Evolutionary conservation across 345 rosid genomes (phyloP), one percentile per base, ranked within the genome.

Genomic region (Tarenaya hassleriana): DNA sequence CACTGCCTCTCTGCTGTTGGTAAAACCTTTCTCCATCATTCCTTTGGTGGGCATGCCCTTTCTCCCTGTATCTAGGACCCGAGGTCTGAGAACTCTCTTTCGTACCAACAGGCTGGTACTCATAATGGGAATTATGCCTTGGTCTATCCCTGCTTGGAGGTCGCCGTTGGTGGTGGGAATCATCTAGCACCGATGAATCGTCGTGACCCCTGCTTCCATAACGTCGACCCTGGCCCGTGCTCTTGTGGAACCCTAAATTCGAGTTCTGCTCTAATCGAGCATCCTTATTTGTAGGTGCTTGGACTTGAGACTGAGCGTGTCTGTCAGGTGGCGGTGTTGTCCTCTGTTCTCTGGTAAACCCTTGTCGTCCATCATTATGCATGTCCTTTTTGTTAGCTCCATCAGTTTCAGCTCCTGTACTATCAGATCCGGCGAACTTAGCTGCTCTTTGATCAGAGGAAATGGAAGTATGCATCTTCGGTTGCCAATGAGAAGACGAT

Each of bases 91-190:
- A 71, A 50, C 63, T 71, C 39, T 79, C 95, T 69, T 73, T 77
- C 18, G 57, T 41, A 40, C 81, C 84, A 66, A 83, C 83, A 24
- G 91, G 97, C 66, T 83, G 94, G 72, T 83, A 92, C 58, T 85
- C 94, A 7, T 65, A 88, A 61, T 83, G 86, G 11, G 76, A n/a
- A 60, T 61, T 72, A n/a, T 61, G 84, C 64, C 76, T 77, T 57
- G 64, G 83, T 69, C 86, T 73, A 47, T 81, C 96, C 66, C 86
- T 61, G 64, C 72, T 72, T 12, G 64, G 66, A 41, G 71, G 63
- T 34, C 56, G 68, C 55, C 67, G 77, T 51, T 75, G 77, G 43
- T 76, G 77, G n/a, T 75, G 82, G 62, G 54, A 71, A 41, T 62
- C 66, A 60, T 78, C 89, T 58, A 75, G 87, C 58, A 70, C 77